Conservation (phyloP, 179 eudicot genomes). For the Beta lomatogona region DNA sequence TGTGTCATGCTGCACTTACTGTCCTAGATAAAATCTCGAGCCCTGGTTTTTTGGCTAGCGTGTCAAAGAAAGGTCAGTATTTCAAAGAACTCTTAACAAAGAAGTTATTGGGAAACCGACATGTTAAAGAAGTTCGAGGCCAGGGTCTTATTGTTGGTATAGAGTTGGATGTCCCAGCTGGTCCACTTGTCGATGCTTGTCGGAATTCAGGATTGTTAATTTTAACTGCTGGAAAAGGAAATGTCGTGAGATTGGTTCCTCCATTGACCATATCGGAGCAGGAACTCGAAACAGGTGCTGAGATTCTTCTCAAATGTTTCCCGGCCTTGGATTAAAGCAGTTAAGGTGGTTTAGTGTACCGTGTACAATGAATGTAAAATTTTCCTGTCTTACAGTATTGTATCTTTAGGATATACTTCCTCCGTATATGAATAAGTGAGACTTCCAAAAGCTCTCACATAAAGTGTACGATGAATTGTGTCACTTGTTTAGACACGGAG, state of each 20-base stretch:
- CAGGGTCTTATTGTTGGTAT: conserved; percentile 75
- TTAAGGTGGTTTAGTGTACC: neutral
- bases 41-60: conserved; percentile 59
- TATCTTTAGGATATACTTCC: too few species aligned
- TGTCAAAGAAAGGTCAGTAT: conserved; percentile 61
- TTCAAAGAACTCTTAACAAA: conserved; percentile 52
- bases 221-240: conserved; percentile 87
- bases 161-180: conserved; percentile 74
- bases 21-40: conserved; percentile 70
- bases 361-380: neutral
- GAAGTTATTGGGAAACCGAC: conserved; percentile 59
- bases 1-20: conserved; percentile 65
- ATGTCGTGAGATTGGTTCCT: conserved; percentile 83
- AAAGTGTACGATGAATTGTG: too few species aligned
- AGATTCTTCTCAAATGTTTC: conserved; percentile 61
- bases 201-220: conserved; percentile 66
- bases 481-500: too few species aligned
- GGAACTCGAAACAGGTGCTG: conserved; percentile 61
- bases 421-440: too few species aligned
- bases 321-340: conserved; percentile 41
- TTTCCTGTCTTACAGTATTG: neutral
- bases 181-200: conserved; percentile 78
- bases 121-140: conserved; percentile 84
- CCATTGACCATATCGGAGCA: conserved; percentile 70
- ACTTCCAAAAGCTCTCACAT: too few species aligned